Percentiles rank a stretch among this genome's conserved stretches.
phyloP scores from a whole-genome alignment of 495 filamentous ascomycete genomes.

The Jackrogersella multiformis region DNA sequence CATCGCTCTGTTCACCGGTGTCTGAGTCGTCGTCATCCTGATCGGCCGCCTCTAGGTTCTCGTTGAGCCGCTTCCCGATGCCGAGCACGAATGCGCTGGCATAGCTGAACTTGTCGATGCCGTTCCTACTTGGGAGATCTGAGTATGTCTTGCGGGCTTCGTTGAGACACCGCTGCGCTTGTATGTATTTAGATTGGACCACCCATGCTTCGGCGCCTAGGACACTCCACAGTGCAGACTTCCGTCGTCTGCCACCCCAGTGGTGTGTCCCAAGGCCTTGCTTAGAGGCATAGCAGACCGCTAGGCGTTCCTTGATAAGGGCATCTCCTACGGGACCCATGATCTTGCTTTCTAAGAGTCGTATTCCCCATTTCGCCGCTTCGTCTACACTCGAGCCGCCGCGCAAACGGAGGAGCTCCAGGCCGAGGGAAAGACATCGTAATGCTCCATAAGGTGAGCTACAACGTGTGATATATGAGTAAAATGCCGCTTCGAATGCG shows the following conservation, averaged over 20 bases:
- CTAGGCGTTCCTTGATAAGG: slow-evolving; percentile 82
- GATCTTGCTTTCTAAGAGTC: slow-evolving; percentile 79
- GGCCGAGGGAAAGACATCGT: slow-evolving; percentile 76
- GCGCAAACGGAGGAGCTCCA: slow-evolving; percentile 82
- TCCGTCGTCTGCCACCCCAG: slow-evolving; percentile 77
- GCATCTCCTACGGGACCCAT: slow-evolving; percentile 78
- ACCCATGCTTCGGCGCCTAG: slow-evolving; percentile 86
- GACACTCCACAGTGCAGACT: slow-evolving; percentile 90
- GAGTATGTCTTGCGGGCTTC: slow-evolving; percentile 76
- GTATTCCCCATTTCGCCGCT: slow-evolving; percentile 83
- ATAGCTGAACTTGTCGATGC: slow-evolving; percentile 62
- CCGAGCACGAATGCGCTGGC: slow-evolving; percentile 71
- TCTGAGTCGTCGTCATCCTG: slow-evolving; percentile 50
- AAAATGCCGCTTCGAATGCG: slow-evolving; percentile 85
- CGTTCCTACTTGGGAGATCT: slow-evolving; percentile 63
- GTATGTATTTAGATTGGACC: slow-evolving; percentile 70
- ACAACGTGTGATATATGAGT: slow-evolving; percentile 90
- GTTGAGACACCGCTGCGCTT: slow-evolving; percentile 75
- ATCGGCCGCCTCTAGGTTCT: slow-evolving; percentile 54
- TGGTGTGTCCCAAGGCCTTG: slow-evolving; percentile 67
- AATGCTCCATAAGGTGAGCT: slow-evolving; percentile 76
- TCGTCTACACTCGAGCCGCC: slow-evolving; percentile 84
- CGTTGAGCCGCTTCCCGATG: slow-evolving; percentile 66
- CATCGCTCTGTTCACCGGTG: slow-evolving; percentile 49
- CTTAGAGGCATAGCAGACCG: slow-evolving; percentile 82